Evolutionary conservation across 2,329 filamentous ascomycete species (phyloP), one percentile per base, ranked within the genome.

Genomic region (Pezicula rhizophila): DNA sequence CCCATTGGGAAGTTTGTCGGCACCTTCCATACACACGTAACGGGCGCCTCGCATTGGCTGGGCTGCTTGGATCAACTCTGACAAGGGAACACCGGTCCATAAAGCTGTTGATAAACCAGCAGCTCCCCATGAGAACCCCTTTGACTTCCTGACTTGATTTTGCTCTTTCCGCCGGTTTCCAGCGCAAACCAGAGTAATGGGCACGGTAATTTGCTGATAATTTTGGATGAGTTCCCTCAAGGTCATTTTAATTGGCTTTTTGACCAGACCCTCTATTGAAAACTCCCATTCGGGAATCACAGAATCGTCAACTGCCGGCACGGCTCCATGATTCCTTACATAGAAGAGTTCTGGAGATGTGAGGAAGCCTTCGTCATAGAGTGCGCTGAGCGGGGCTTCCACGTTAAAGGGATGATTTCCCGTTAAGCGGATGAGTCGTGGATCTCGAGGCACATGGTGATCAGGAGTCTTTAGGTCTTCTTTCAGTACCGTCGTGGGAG

Each of bases 151-250:
- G 3, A 96, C 87, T 45, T 89, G 76, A 58, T 96, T 96, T 64
- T 96, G 91, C 68, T 96, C 91, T 69, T 96, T 96, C 28, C 91
- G 79, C 51, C 91, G 78, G 66, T 96, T 96, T 1, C 91, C 91
- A 4, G 91, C 91, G 65, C 91, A 96, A 18, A 96, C 90, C 1
- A 96, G 77, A 0, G 91, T 96, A 51, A 96, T 77, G 0, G 91
- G 91, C 50, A 87, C 87, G 2, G 90, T 96, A 23, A 89, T 78
- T 63, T 95, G 88, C 47, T 91, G 82, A 59, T 86, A 95, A 8
- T 87, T 77, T 33, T 76, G 70, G 28, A 95, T 71, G 1, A 96
- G 76, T 46, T 93, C 81, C 34, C 78, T 76, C 44, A 96, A 71
- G 2, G 76, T 87, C 57, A 95, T 73, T 12, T 71, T 84, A 31